These are phyloP conservation scores for Thalassia testudinum DNA, from an alignment of 116 monocot species.

Conservation along the genomic window DNA sequence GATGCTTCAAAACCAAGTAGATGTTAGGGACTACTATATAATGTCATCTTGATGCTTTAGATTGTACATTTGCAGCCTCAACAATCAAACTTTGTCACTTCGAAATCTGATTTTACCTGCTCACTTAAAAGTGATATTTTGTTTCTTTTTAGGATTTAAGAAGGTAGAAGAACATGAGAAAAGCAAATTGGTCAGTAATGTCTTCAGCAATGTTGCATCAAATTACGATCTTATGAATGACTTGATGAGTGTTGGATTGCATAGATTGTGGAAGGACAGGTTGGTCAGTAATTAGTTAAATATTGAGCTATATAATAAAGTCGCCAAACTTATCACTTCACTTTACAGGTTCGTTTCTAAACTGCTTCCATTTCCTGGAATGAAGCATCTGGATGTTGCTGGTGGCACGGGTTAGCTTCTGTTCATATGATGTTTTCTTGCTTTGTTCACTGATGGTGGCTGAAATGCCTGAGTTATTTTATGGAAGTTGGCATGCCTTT, in stretches of 20 bases:
- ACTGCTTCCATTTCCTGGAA: constrained; percentile 80
- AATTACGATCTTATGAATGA: constrained; percentile 98
- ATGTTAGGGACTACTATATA: too few relatives aligned
- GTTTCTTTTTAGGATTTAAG: constrained; percentile 46
- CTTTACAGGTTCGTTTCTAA: constrained; percentile 55
- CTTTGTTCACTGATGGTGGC: too few relatives aligned
- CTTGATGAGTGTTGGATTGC: constrained; percentile 81
- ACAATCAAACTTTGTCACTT: too few relatives aligned
- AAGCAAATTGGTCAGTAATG: constrained; percentile 75
- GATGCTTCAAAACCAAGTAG: too few relatives aligned
- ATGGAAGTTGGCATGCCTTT: too few relatives aligned
- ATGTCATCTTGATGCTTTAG: too few relatives aligned
- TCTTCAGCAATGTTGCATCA: constrained; percentile 86
- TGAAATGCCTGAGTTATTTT: too few relatives aligned
- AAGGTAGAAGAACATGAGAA: constrained; percentile 84
- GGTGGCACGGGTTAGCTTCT: constrained; percentile 39
- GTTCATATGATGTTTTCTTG: not conserved
- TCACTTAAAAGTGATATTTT: too few relatives aligned
- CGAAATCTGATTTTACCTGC: too few relatives aligned
- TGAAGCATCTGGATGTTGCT: constrained; percentile 96
- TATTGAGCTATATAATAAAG: not conserved
- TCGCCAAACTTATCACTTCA: not conserved
- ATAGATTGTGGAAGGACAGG: constrained; percentile 95
- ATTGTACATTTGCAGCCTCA: too few relatives aligned
- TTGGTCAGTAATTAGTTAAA: constrained; percentile 4